Evolutionary conservation across 192 early-diverging fungal genomes (phyloP), one percentile per base, ranked within the genome.

Genomic region (Coemansia sp.): DNA sequence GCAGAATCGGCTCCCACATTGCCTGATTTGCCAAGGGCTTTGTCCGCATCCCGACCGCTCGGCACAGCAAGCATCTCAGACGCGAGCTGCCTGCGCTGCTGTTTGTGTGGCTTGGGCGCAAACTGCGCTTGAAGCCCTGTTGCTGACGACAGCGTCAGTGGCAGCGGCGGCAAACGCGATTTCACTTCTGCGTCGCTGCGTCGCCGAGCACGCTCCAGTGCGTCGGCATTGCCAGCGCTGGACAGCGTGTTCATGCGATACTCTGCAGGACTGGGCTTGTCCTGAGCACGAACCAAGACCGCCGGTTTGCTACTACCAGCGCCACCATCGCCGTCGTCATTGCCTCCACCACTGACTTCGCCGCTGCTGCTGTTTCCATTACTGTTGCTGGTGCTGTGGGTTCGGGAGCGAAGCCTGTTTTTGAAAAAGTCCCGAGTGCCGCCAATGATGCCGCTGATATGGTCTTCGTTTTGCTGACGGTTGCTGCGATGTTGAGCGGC

Each of bases 161-260:
- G 58, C 66, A 60, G 10, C 1, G 55, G 67, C 20, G 68, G 49
- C 7, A 61, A 61, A 11, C 77, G 68, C 11, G 77, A 71, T 30
- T 80, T 80, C 0, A 80, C 72, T 16, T 81, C 78, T 6, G 56
- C 73, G 30, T 75, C 73, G 48, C 78, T 75, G n/a, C 78, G 78
- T 25, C 70, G 60, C 36, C 78, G 61, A 7, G 66, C 64, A 38
- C 64, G 69, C 61, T 64, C 57, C 22, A 7, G 32, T 6, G 33
- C n/a, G 1, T 31, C 49, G 16, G 59, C 34, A 8, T 30, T 54
- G 34, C 42, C 42, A 12, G 12, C 42, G 12, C 42, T 12, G 11
- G 42, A 45, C 5, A 45, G 7, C 42, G 42, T 45, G 42, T 45
- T 45, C 42, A 45, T 45, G 42, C 12, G 42, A 16, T 45, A 16